Base-by-base conservation (phyloP, 78 protist genomes). In the Dictyostelium intermedium region DNA sequence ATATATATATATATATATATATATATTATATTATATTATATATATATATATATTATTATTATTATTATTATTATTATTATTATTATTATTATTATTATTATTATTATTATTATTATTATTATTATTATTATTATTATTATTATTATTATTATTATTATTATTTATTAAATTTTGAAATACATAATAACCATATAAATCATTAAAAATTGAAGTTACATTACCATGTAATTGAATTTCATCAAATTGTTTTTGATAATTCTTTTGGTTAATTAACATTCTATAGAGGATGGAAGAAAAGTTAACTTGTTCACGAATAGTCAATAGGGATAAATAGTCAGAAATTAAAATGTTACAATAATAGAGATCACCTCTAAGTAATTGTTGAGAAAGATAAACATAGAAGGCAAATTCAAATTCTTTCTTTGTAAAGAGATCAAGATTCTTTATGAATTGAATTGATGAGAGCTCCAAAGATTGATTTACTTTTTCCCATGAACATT, bases 281-380 rank as follows among this genome's bases (percentile, higher is more conserved):
- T 50, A 50, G 20, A 50, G 2, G 0, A 50, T 16, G 3, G 61
- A 16, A 16, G 61, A 50, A 50, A 50, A 50, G 61, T 50, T 50
- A 50, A 50, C 14, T 50, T 13, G 7, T 50, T 50, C 61, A 50
- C n/a, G 18, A 16, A 50, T 10, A 25, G 4, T 34, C n/a, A 63
- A 25, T 0, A n/a, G n/a, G 3, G n/a, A 63, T 63, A 63, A 7
- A n/a, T 63, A 63, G 25, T 63, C 73, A 8, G 14, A 63, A 1
- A 63, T 63, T 25, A 63, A 63, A 14, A 18, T 11, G 14, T n/a
- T 78, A 8, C n/a, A 23, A 25, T 2, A 43, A 13, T 27, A 27
- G 4, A 86, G 16, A 16, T 86, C 85, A 18, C 85, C 92, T 20
- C 32, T 53, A 25, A 77, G 20, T 8, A 86, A n/a, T 16, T 82